Base-by-base conservation (phyloP, 176 grass and related monocot species). In the Melocanna baccifera region DNA sequence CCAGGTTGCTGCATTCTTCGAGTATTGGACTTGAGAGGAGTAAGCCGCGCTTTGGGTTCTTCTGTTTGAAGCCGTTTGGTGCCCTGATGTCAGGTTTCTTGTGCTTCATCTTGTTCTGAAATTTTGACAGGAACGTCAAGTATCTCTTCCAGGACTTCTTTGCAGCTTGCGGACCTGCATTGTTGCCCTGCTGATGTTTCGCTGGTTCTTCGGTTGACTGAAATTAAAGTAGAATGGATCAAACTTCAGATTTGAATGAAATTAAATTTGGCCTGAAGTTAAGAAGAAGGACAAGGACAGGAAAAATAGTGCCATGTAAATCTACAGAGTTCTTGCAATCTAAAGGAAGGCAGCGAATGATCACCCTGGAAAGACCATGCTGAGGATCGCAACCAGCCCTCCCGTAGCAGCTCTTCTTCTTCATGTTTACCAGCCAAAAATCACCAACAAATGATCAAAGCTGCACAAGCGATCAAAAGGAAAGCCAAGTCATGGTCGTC, bases 31-130 rank as follows among this genome's bases (percentile, higher is more conserved):
- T 23, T 62, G 36, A 18, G 11, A 22, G 34, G 25, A 32, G 62
- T 25, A 67, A 14, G 42, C 20, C 53, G 47, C 71, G 36, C 58
- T 20, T 86, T 7, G 26, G 1, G 19, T 32, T 73, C 40, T 13
- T 4, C 14, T 71, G 73, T 47, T 66, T 73, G 36, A 46, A 81
- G 59, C 70, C 9, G 6, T 36, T 41, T 62, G 73, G 20, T 39
- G 78, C 51, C 80, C 29, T 85, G 58, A 19, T 41, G 66, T 86
- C 84, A 9, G 36, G 26, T 62, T 83, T 77, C 73, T 63, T 84
- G 55, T 68, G 78, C 69, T 79, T 92, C 79, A 80, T 62, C 66
- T 92, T 92, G 39, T 22, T 86, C 46, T 90, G 84, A 15, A 91
- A 75, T 63, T 61, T 83, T 12, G 75, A 41, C 26, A 89, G 76